Conservation (phyloP, 352 stramenopile genomes). For the Peronospora destructor region DNA sequence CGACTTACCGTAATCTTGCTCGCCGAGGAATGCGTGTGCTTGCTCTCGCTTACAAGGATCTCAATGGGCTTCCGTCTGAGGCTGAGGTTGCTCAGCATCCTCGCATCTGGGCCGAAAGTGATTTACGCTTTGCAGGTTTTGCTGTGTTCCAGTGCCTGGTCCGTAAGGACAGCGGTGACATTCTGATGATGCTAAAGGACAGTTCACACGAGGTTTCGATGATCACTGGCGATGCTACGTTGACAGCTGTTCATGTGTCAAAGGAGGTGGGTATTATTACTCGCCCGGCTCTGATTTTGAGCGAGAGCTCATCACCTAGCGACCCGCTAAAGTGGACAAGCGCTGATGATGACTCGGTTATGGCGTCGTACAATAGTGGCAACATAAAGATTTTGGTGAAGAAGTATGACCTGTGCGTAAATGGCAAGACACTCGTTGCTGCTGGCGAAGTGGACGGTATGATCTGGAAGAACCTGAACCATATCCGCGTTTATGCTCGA, state of each 20-base stretch:
- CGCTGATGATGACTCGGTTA: conserved; percentile 59
- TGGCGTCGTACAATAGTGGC: conserved; percentile 63
- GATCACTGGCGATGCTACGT: conserved; percentile 97
- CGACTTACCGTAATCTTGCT: conserved; percentile 79
- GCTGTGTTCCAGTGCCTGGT: conserved; percentile 86
- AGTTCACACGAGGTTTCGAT: conserved; percentile 94
- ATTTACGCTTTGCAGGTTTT: conserved; percentile 95
- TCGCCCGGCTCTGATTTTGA: conserved; percentile 66
- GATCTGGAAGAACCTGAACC: conserved; percentile 75
- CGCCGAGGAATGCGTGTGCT: conserved; percentile 89
- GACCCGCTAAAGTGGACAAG: conserved; percentile 71
- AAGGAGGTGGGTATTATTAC: conserved; percentile 92
- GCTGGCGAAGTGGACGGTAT: conserved; percentile 74
- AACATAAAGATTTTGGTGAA: conserved; percentile 53
- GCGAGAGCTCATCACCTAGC: conserved; percentile 30
- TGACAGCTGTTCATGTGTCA: conserved; percentile 96
- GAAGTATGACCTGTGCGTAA: conserved; percentile 84
- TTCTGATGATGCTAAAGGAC: conserved; percentile 89
- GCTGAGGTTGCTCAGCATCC: conserved; percentile 74
- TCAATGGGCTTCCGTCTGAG: conserved; percentile 67
- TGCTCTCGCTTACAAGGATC: conserved; percentile 92
- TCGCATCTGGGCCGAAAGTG: conserved; percentile 87
- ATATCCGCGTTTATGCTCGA: conserved; percentile 92
- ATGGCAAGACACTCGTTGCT: conserved; percentile 63
- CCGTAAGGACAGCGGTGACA: conserved; percentile 93